Conservation (phyloP, 2,329 filamentous ascomycete species). For the Metarhizium robertsii region DNA sequence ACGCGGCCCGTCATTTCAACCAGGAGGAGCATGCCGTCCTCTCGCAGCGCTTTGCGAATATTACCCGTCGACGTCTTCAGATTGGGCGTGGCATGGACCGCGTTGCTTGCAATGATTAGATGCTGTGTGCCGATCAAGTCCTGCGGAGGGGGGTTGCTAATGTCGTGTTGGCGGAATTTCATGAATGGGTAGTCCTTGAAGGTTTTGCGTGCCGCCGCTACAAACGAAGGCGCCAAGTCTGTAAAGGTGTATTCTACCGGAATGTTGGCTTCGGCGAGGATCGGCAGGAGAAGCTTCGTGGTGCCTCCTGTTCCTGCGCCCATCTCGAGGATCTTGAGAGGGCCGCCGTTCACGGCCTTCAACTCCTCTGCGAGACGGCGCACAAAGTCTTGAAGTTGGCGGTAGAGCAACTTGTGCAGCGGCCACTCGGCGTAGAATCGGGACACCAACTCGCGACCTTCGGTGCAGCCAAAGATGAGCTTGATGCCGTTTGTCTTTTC, state of each 20-base stretch:
- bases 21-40: slow-evolving; percentile 1
- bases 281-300: slow-evolving; percentile 18
- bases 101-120: slow-evolving; percentile 24
- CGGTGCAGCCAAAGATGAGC: slow-evolving; percentile 27
- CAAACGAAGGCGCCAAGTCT: slow-evolving; percentile 21
- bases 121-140: slow-evolving; percentile 16
- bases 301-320: slow-evolving; percentile 22
- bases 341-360: neutral
- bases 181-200: slow-evolving; percentile 7
- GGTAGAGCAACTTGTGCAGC: slow-evolving; percentile 22
- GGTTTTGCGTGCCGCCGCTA: slow-evolving; percentile 5
- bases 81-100: slow-evolving; percentile 23
- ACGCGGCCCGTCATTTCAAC: slow-evolving; percentile 9
- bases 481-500: slow-evolving; percentile 27
- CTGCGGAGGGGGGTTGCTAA: slow-evolving; percentile 11
- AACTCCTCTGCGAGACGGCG: slow-evolving; percentile 2
- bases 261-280: slow-evolving; percentile 20
- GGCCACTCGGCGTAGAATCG: slow-evolving; percentile 26
- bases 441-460: slow-evolving; percentile 24
- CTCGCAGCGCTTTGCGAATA: neutral
- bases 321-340: slow-evolving; percentile 20
- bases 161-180: slow-evolving; percentile 5
- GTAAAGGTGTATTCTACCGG: slow-evolving; percentile 30
- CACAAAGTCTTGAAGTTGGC: slow-evolving; percentile 24
- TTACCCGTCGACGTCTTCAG: neutral